phyloP scores from a whole-genome alignment of 805 yeast genomes.

The Nakazawaea siamensis region DNA sequence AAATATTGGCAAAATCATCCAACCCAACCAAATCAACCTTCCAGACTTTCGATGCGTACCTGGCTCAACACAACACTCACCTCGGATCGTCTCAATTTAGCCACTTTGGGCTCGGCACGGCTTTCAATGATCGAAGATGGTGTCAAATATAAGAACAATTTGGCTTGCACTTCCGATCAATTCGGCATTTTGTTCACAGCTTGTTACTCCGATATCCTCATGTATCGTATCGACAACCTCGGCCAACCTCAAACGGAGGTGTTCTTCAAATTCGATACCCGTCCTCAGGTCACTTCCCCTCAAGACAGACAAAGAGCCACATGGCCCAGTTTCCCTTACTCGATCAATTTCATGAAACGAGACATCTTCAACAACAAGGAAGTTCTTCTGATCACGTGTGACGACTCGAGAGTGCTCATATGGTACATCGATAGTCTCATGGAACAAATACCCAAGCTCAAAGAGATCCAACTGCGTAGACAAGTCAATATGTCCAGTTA shows the following conservation, averaged over 20 bases:
- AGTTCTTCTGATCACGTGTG: constrained; percentile 41
- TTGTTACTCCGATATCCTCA: constrained; percentile 25
- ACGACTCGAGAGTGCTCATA: constrained; percentile 44
- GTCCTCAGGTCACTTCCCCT: constrained; percentile 23
- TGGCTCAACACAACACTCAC: no score
- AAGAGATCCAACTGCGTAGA: background rate
- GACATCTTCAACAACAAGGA: constrained; percentile 28
- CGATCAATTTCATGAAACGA: constrained; percentile 42
- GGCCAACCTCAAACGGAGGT: background rate
- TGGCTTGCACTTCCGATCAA: constrained; percentile 18
- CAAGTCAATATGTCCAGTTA: constrained; percentile 6
- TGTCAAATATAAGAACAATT: constrained; percentile 33
- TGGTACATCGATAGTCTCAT: constrained; percentile 25
- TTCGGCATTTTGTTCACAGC: constrained; percentile 23
- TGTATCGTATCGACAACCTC: constrained; percentile 14
- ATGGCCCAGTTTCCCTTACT: constrained; percentile 47
- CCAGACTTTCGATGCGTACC: no score
- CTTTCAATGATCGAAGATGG: no score
- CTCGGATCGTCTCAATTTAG: no score
- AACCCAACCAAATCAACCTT: no score
- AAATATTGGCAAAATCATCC: no score
- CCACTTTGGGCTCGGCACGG: no score
- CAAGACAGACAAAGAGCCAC: constrained; percentile 35
- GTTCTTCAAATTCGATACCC: constrained; percentile 20
- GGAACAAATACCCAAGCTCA: constrained; percentile 8